phyloP scores from a whole-genome alignment of 2,329 filamentous ascomycete species.

The Neoascochyta sp. region DNA sequence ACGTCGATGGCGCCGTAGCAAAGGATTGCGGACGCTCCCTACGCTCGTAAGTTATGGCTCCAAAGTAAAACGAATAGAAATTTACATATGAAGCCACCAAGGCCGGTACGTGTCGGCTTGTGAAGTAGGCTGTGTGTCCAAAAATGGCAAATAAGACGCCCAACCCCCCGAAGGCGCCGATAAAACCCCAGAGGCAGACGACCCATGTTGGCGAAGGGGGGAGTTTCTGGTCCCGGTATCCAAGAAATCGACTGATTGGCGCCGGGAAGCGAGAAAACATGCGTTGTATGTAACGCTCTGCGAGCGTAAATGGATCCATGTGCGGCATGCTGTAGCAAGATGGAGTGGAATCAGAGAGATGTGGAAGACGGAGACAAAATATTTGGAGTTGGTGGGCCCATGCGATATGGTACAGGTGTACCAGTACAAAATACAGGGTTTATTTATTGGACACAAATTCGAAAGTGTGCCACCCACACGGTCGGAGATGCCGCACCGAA shows the following conservation, averaged over 20 bases:
- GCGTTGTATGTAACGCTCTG: constrained; percentile 27
- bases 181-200: constrained; percentile 42
- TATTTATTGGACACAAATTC: too few relatives aligned
- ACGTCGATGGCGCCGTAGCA: constrained; percentile 46
- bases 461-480: too few relatives aligned
- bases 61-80: not conserved
- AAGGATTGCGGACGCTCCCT: constrained; percentile 47
- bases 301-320: constrained; percentile 25
- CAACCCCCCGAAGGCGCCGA: constrained; percentile 44
- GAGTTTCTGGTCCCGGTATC: constrained; percentile 35
- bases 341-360: too few relatives aligned
- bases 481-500: too few relatives aligned
- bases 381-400: too few relatives aligned
- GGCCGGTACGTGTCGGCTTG: constrained; percentile 37
- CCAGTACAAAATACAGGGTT: too few relatives aligned
- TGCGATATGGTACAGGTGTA: too few relatives aligned
- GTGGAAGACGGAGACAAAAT: too few relatives aligned
- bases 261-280: constrained; percentile 53
- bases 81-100: constrained; percentile 25
- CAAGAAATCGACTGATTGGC: constrained; percentile 64
- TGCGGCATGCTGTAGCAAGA: constrained; percentile 22
- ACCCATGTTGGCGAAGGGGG: constrained; percentile 26
- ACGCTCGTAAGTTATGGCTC: constrained; percentile 5
- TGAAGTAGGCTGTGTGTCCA: constrained; percentile 40
- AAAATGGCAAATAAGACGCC: constrained; percentile 42